Percentiles rank a stretch among this genome's conserved stretches.
These are phyloP conservation scores for Lasiosphaeriaceae sp. DNA, from an alignment of 495 filamentous ascomycete genomes.

Conservation along the genomic window DNA sequence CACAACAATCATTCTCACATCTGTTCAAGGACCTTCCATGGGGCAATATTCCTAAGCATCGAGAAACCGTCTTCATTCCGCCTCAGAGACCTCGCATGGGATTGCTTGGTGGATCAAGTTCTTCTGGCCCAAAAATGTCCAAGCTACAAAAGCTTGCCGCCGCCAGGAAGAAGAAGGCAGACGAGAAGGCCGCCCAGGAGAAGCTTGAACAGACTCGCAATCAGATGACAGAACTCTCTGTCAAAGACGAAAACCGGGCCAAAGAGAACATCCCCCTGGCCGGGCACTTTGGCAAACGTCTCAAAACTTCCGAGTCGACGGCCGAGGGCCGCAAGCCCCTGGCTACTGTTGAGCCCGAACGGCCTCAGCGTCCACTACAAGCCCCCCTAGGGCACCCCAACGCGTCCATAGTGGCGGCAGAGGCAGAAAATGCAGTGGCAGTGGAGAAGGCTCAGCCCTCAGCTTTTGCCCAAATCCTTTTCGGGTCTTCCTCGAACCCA, in stretches of 20 bases:
- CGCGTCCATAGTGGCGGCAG: not conserved
- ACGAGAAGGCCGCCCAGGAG: slow-evolving; percentile 51
- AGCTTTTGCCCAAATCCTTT: slow-evolving; percentile 64
- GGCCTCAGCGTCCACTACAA: slow-evolving; percentile 1
- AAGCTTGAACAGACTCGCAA: slow-evolving; percentile 28
- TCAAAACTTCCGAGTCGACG: slow-evolving; percentile 25
- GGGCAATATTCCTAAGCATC: slow-evolving; percentile 69
- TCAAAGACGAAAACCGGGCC: slow-evolving; percentile 9
- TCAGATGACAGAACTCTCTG: slow-evolving; percentile 23
- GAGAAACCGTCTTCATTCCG: slow-evolving; percentile 64
- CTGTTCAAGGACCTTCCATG: slow-evolving; percentile 87
- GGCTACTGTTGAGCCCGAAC: slow-evolving; percentile 11
- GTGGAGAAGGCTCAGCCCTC: slow-evolving; percentile 45
- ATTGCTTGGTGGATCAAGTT: slow-evolving; percentile 70
- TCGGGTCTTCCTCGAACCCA: slow-evolving; percentile 39
- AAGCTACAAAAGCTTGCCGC: slow-evolving; percentile 88
- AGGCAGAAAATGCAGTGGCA: not conserved
- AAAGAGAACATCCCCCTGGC: slow-evolving; percentile 21
- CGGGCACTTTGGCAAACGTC: slow-evolving; percentile 25
- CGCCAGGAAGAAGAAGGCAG: slow-evolving; percentile 79
- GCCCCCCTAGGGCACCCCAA: not conserved
- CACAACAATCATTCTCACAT: slow-evolving; percentile 10
- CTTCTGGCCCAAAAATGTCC: slow-evolving; percentile 64
- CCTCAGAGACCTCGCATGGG: slow-evolving; percentile 58
- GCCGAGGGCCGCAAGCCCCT: slow-evolving; percentile 18